phyloP scores from a whole-genome alignment of 2,329 filamentous ascomycete genomes.

The Paraconiothyrium sp. region DNA sequence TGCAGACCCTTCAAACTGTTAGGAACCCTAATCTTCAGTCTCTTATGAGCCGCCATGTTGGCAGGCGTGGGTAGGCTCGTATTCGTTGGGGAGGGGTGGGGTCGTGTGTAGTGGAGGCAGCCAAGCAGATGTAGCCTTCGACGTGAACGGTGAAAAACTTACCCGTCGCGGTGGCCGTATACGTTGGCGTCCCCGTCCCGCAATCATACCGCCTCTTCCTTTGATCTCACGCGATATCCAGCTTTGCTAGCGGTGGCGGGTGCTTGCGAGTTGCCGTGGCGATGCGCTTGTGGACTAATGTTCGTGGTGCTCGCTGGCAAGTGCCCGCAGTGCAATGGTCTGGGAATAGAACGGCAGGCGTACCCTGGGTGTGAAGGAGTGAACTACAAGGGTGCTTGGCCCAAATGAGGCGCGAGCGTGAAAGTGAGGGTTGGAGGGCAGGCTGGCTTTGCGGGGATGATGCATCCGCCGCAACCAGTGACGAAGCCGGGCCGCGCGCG shows the following conservation, averaged over 20 bases:
- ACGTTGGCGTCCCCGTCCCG: constrained; percentile 66
- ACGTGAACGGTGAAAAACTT: constrained; percentile 48
- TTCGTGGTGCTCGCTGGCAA: constrained; percentile 12
- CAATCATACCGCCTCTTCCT: constrained; percentile 54
- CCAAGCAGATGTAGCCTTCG: constrained; percentile 14
- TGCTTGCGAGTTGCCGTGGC: constrained; percentile 15
- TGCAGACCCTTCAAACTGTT: constrained; percentile 61
- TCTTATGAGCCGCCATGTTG: neutral
- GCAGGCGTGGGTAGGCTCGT: neutral
- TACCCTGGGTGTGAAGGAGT: constrained; percentile 12
- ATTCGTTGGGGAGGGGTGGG: constrained; percentile 15
- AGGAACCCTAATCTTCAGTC: constrained; percentile 12
- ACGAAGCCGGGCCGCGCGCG: constrained; percentile 24
- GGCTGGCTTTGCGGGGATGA: constrained; percentile 15
- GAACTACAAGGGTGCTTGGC: neutral
- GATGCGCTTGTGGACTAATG: neutral
- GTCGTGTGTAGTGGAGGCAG: constrained; percentile 8
- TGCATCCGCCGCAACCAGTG: constrained; percentile 29
- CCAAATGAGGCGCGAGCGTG: constrained; percentile 13
- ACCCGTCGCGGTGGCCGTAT: constrained; percentile 75
- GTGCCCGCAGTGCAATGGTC: constrained; percentile 4
- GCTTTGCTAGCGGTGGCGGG: constrained; percentile 12
- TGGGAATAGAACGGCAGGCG: neutral
- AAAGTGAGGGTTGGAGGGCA: constrained; percentile 9
- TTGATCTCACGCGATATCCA: constrained; percentile 5